Evolutionary conservation across 139 green algal genomes (phyloP).

Genomic region (Gonium pectorale): DNA sequence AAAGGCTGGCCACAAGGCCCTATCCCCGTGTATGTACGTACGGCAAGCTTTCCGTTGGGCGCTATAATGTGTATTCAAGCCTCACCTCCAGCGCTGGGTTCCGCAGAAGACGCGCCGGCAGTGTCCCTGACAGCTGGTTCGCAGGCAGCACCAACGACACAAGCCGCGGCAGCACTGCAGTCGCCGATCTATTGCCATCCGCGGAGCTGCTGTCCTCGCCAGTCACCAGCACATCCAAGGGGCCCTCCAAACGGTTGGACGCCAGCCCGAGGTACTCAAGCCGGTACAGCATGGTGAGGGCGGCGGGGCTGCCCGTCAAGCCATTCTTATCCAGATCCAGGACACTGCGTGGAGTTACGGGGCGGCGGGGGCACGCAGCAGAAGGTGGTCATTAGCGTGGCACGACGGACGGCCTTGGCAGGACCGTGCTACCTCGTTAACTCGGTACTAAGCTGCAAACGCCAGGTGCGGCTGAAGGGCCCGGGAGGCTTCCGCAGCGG

Average conservation of each 20-base stretch:
- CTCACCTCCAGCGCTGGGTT: not conserved
- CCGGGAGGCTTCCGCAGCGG: too few species aligned
- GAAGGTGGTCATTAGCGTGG: too few species aligned
- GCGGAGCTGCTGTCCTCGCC: too few species aligned
- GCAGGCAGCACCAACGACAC: not conserved
- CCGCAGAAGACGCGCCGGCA: not conserved
- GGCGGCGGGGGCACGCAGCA: not conserved
- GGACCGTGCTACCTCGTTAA: not conserved
- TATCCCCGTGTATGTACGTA: too few species aligned
- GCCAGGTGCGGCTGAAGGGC: too few species aligned
- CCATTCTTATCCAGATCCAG: not conserved
- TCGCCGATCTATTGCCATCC: too few species aligned
- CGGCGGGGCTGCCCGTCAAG: not conserved
- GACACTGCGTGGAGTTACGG: not conserved
- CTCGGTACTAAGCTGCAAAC: not conserved
- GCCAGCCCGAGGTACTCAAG: not conserved
- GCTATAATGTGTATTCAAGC: too few species aligned
- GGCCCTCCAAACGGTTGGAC: not conserved
- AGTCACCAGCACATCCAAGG: not conserved
- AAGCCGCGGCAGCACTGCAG: not conserved
- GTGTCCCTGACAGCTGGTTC: slow-evolving; percentile 2
- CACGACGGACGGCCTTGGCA: too few species aligned
- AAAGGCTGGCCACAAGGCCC: too few species aligned
- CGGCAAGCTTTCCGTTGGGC: too few species aligned
- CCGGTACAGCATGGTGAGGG: not conserved